A percentile compares a stretch with the other conserved stretches of the same genome.
These are phyloP conservation scores for Adenanthera pavonina DNA, from an alignment of 306 rosid species.

Conservation along the genomic window DNA sequence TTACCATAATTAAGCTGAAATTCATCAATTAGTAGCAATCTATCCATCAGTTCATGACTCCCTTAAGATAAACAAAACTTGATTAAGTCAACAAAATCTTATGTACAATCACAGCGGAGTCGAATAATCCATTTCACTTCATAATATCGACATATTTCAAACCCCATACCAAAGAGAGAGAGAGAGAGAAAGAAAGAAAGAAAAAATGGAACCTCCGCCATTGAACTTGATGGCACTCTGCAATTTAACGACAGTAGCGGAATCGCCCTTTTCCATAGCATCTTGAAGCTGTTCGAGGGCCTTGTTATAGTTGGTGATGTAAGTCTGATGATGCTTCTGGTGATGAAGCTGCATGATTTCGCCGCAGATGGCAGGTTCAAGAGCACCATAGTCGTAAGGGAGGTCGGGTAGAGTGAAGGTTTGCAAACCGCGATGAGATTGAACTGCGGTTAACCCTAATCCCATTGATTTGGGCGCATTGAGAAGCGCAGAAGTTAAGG, in stretches of 20 bases:
- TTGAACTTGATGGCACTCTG: slow-evolving; percentile 88
- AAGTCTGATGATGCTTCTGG: slow-evolving; percentile 91
- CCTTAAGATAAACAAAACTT: neutral
- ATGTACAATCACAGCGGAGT: too few species aligned
- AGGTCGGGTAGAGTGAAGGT: slow-evolving; percentile 86
- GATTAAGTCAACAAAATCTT: neutral
- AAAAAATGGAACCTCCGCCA: slow-evolving; percentile 69
- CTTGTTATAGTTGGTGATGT: slow-evolving; percentile 89
- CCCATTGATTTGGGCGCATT: slow-evolving; percentile 27
- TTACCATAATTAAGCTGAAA: slow-evolving; percentile 14
- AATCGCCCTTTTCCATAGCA: slow-evolving; percentile 64
- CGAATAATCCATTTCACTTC: neutral
- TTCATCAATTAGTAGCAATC: slow-evolving; percentile 12
- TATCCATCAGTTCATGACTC: neutral
- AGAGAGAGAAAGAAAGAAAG: neutral
- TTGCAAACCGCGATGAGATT: slow-evolving; percentile 59
- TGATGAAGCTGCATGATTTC: slow-evolving; percentile 94
- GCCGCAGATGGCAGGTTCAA: slow-evolving; percentile 86
- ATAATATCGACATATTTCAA: too few species aligned
- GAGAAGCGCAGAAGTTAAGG: slow-evolving; percentile 45
- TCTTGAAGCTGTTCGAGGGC: slow-evolving; percentile 86
- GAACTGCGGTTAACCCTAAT: slow-evolving; percentile 31
- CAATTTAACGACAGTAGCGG: slow-evolving; percentile 63
- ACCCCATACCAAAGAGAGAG: neutral
- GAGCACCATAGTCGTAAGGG: slow-evolving; percentile 80